Evolutionary conservation across 2,329 filamentous ascomycete genomes (phyloP), one percentile per base, ranked within the genome.

Genomic region (Dactylellina leptospora): DNA sequence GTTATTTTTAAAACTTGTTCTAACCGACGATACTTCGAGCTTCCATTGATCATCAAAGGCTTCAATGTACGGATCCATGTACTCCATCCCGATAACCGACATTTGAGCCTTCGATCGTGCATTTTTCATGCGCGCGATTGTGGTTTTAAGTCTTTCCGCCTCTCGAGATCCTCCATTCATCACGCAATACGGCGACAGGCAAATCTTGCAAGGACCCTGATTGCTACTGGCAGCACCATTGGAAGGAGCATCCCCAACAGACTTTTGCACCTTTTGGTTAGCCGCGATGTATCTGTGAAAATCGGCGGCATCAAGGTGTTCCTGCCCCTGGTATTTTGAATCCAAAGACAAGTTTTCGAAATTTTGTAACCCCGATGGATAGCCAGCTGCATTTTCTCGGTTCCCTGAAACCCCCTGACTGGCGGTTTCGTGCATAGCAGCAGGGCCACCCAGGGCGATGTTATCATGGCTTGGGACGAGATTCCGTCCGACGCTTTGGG

Each of bases 221-320:
- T 38, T 44, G 16, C 9, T 23, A 4, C 10, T 50, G 30, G 27
- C 11, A n/a, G 4, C 23, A 27, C 16, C n/a, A n/a, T n/a, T n/a
- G n/a, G n/a, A n/a, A n/a, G n/a, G n/a, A n/a, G n/a, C n/a, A 40
- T 28, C 20, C 18, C 8, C 11, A 28, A 23, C 8, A 6, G 27
- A 16, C 3, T 8, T 40, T 61, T 51, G 6, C 9, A 23, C n/a
- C 36, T 38, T 38, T 18, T 45, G 44, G 25, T 20, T 23, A 20
- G 3, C 8, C 13, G 2, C n/a, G 42, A 50, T 36, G 55, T 53
- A 58, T 20, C 44, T 38, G 38, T 72, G 60, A 36, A 54, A 72
- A 42, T 72, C 68, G 28, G 59, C 20, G n/a, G 68, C 68, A 18
- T 72, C 68, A 22, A 72, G 27, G 44, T 72, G 59, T 16, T 72